phyloP scores from a whole-genome alignment of 2,329 filamentous ascomycete species.

The Xylaria sp. region DNA sequence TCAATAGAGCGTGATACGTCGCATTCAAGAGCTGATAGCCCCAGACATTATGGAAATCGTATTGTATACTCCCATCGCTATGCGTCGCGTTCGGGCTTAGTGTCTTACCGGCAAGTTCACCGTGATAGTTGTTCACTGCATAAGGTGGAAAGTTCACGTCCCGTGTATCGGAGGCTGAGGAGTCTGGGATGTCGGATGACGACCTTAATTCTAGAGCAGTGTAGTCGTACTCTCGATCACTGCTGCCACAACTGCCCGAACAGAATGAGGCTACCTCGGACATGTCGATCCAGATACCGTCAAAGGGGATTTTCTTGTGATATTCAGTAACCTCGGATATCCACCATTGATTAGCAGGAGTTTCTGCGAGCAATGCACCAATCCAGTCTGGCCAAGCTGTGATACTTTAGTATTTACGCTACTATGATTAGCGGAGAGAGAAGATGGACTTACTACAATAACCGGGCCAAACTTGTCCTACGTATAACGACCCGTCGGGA shows the following conservation, averaged over 20 bases:
- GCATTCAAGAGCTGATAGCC: constrained; percentile 78
- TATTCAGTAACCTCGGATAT: constrained; percentile 63
- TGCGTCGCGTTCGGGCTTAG: constrained; percentile 80
- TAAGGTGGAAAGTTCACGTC: constrained; percentile 79
- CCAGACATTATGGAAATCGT: constrained; percentile 83
- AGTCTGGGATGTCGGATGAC: background rate
- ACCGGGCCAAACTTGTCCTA: constrained; percentile 76
- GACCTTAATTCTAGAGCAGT: background rate
- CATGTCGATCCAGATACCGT: constrained; percentile 65
- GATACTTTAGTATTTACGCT: constrained; percentile 4
- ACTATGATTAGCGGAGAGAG: background rate
- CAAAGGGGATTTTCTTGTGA: constrained; percentile 57
- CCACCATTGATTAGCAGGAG: constrained; percentile 73
- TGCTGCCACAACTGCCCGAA: constrained; percentile 72
- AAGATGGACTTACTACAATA: constrained; percentile 50
- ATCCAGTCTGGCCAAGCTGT: constrained; percentile 74
- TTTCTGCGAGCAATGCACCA: constrained; percentile 63
- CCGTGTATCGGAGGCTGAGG: constrained; percentile 45
- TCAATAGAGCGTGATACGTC: constrained; percentile 73
- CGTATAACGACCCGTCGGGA: constrained; percentile 60
- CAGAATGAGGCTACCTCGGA: constrained; percentile 69
- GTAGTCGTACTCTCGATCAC: constrained; percentile 50
- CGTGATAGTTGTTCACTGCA: constrained; percentile 74
- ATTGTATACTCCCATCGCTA: constrained; percentile 73
- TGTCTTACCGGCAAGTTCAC: constrained; percentile 74